A percentile compares a stretch with the other conserved stretches of the same genome.
These are phyloP conservation scores for Leccinellum albellum DNA, from an alignment of 768 basidiomycete species.

Conservation along the genomic window DNA sequence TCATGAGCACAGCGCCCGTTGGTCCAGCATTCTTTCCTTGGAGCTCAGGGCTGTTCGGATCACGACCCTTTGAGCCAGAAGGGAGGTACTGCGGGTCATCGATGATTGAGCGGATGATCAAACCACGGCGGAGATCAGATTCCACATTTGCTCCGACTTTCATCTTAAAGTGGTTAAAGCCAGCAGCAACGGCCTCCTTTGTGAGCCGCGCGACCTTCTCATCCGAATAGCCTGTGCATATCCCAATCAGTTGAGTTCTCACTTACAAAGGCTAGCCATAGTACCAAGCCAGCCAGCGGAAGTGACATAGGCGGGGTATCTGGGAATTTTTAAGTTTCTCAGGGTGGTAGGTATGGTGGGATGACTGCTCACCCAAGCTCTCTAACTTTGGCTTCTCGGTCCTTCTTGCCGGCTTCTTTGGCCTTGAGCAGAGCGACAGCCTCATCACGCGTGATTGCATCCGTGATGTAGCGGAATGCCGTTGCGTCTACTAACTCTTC, in stretches of 20 bases:
- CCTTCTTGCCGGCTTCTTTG: constrained; percentile 71
- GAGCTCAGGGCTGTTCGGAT: constrained; percentile 59
- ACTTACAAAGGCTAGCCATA: constrained; percentile 4
- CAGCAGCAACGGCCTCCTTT: constrained; percentile 75
- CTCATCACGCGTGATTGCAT: constrained; percentile 88
- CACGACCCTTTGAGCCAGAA: constrained; percentile 48
- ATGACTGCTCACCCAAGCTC: constrained; percentile 51
- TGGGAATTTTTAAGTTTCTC: constrained; percentile 23
- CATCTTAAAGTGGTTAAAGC: constrained; percentile 99
- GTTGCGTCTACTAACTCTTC: constrained; percentile 75
- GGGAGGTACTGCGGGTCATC: constrained; percentile 87
- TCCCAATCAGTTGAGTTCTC: constrained; percentile 4
- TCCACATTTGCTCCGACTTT: constrained; percentile 87
- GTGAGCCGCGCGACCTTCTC: constrained; percentile 88
- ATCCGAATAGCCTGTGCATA: constrained; percentile 70
- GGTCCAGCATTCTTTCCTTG: constrained; percentile 92
- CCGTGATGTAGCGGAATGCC: constrained; percentile 88
- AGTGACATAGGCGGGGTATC: constrained; percentile 93
- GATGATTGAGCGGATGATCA: constrained; percentile 90
- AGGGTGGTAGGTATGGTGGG: not conserved
- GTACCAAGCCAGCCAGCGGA: constrained; percentile 87
- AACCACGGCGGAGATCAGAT: constrained; percentile 82
- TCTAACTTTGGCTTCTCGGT: constrained; percentile 71
- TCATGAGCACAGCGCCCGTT: constrained; percentile 92
- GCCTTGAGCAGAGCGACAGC: constrained; percentile 78